Percentiles rank a stretch among this genome's conserved stretches.
These are phyloP conservation scores for Fusarium newnesense DNA, from an alignment of 2,329 filamentous ascomycete genomes.

Conservation along the genomic window DNA sequence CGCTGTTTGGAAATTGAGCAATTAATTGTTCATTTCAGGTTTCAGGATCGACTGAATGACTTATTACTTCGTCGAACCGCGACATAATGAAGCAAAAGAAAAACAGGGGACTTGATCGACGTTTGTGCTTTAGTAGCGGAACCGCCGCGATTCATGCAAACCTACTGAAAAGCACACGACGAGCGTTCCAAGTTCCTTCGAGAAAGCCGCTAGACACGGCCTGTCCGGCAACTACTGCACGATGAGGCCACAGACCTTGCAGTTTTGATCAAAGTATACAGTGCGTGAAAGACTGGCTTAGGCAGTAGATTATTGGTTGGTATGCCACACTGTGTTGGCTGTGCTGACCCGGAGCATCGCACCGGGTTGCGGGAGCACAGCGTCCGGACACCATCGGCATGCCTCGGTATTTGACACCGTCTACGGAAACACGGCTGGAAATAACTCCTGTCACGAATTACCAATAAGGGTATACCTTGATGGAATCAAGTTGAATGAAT, in stretches of 20 bases:
- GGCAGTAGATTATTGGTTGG: not conserved
- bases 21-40: constrained; percentile 2
- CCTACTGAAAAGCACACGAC: constrained; percentile 35
- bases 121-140: not conserved
- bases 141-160: constrained; percentile 28
- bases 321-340: constrained; percentile 35
- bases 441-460: constrained; percentile 8
- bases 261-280: constrained; percentile 30
- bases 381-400: constrained; percentile 4
- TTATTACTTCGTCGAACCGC: not conserved
- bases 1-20: constrained; percentile 21
- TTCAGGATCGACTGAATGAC: not conserved
- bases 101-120: constrained; percentile 7
- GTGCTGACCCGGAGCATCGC: not conserved
- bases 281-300: constrained; percentile 8
- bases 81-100: not conserved
- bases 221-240: constrained; percentile 45
- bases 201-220: constrained; percentile 41
- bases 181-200: constrained; percentile 35
- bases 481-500: not conserved
- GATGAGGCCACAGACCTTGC: constrained; percentile 34
- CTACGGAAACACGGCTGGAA: constrained; percentile 21
- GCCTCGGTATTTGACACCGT: constrained; percentile 11
- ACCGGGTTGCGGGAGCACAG: constrained; percentile 1
- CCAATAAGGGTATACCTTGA: not conserved